Conservation (phyloP, 73 alveolate species). For the Stentor coeruleus region DNA sequence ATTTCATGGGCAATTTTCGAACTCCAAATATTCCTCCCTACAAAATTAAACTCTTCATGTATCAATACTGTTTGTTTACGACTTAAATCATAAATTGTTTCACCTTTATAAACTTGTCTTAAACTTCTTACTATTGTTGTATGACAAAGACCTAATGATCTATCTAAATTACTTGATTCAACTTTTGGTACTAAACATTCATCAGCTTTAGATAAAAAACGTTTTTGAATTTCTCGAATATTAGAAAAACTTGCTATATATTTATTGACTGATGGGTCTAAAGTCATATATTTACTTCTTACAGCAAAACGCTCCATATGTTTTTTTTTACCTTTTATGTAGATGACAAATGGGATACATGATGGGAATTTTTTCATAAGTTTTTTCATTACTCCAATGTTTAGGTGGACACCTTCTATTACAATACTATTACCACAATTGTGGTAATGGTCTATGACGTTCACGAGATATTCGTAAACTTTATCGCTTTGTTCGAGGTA, state of each 20-base stretch:
- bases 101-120: conserved; percentile 49
- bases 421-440: conserved; percentile 60
- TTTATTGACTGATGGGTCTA: conserved; percentile 72
- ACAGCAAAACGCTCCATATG: conserved; percentile 86
- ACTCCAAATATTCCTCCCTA: conserved; percentile 37
- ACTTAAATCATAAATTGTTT: conserved; percentile 30
- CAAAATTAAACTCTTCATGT: conserved; percentile 46
- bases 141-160: conserved; percentile 69
- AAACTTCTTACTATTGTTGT: conserved; percentile 61
- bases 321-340: conserved; percentile 66
- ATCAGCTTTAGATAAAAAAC: conserved; percentile 70
- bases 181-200: conserved; percentile 71
- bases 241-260: conserved; percentile 60
- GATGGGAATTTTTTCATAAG: conserved; percentile 65
- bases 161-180: conserved; percentile 77
- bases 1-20: conserved; percentile 40
- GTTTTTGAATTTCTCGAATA: conserved; percentile 66
- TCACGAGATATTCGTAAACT: conserved; percentile 56
- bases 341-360: conserved; percentile 67
- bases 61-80: conserved; percentile 46
- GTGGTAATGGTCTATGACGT: conserved; percentile 58
- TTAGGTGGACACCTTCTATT: conserved; percentile 81
- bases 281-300: conserved; percentile 75
- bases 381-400: conserved; percentile 54
- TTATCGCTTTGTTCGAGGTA: conserved; percentile 58